Percentiles rank a stretch among this genome's conserved stretches.
These are phyloP conservation scores for Asterella californica DNA, from an alignment of 225 moss, liverwort and hornwort genomes.

Conservation along the genomic window DNA sequence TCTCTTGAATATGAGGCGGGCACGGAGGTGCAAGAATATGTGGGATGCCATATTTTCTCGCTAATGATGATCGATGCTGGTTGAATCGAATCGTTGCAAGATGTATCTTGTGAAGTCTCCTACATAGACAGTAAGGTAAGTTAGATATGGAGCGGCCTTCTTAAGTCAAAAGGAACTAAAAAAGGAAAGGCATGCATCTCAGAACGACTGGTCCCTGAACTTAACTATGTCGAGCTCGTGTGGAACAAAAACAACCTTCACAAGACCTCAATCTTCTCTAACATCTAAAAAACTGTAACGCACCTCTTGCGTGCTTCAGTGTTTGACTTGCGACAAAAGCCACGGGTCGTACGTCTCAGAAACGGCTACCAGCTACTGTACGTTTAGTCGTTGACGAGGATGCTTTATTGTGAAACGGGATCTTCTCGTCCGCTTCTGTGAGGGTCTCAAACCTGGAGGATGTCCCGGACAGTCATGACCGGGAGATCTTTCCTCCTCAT, in stretches of 20 bases:
- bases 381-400: conserved; percentile 31
- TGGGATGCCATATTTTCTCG: too few relatives aligned
- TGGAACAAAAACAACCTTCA: too few relatives aligned
- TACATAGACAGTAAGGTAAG: conserved; percentile 26
- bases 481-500: neutral
- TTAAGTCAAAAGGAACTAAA: neutral
- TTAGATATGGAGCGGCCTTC: neutral
- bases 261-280: conserved; percentile 24
- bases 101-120: conserved; percentile 59
- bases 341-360: conserved; percentile 72
- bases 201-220: too few relatives aligned
- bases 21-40: too few relatives aligned
- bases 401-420: neutral
- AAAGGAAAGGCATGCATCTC: neutral
- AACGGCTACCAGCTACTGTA: conserved; percentile 27
- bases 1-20: too few relatives aligned
- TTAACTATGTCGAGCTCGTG: neutral
- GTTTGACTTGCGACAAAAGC: conserved; percentile 58
- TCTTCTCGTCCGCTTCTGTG: neutral
- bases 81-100: conserved; percentile 58
- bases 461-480: neutral
- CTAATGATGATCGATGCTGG: too few relatives aligned
- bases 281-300: neutral
- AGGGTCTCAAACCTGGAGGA: neutral
- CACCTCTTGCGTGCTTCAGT: conserved; percentile 57